Base-by-base conservation (phyloP, 768 basidiomycete species). In the Boletellus sp. region DNA sequence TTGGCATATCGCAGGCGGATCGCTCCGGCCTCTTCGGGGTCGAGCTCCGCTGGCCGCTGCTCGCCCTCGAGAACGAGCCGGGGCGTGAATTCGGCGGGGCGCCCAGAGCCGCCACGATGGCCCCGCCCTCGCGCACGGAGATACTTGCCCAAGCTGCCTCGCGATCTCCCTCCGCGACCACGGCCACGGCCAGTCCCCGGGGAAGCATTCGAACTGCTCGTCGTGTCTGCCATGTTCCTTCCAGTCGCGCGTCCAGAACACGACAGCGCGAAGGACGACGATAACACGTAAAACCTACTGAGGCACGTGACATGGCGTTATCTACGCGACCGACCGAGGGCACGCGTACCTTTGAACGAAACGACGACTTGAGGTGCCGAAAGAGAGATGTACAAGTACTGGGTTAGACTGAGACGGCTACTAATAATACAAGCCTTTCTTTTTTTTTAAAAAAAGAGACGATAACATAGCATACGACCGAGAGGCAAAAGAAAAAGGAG, bases 61-160 rank as follows among this genome's bases (percentile, higher is more conserved):
- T 89, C 87, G 15, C 72, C 83, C 52, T 84, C 84, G 4, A 88
- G 72, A 7, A 83, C 42, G 8, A 87, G 70, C 6, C 83, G 79
- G 58, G 75, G 70, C n/a, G 67, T 61, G 63, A 86, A 89, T 57
- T 80, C 81, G 45, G 87, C 85, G 5, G 82, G 81, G 33, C 84
- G 81, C 2, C 85, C 83, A 10, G 58, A 57, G 1, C 83, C 77
- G 1, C 83, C 9, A 28, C 8, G 28, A 23, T 77, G 71, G 4
- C 83, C 83, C 37, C 84, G 70, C 3, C 87, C 87, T 4, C 83
- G 70, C 11, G 87, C 84, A 23, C 87, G 80, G 17, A 89, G 74
- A 59, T 84, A 85, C 68, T 89, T 90, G 0, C 87, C 87, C 3
- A 81, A 69, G 2, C 85, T 85, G 1, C 87, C 86, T 45, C 85